Percentiles rank a stretch among this genome's conserved stretches.
These are phyloP conservation scores for Monilinia vaccinii-corymbosi DNA, from an alignment of 2,329 filamentous ascomycete genomes.

Conservation along the genomic window DNA sequence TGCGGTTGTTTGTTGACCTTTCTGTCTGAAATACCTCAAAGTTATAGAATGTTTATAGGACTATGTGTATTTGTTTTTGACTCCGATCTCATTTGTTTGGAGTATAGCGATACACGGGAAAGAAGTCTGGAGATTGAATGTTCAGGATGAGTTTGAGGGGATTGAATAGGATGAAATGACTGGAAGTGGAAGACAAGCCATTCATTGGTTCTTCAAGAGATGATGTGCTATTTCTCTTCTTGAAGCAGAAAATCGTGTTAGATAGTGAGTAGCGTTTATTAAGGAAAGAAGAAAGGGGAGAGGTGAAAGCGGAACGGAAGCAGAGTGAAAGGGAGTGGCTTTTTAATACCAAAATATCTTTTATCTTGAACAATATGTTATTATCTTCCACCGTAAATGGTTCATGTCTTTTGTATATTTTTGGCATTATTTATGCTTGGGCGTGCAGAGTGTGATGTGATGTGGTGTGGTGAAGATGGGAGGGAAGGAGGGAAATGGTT, in stretches of 20 bases:
- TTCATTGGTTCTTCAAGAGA: too few relatives aligned
- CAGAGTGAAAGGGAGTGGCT: too few relatives aligned
- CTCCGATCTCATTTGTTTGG: background rate
- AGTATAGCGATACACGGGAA: background rate
- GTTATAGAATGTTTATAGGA: slow-evolving; percentile 1
- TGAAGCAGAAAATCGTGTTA: too few relatives aligned
- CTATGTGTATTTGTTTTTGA: slow-evolving; percentile 1
- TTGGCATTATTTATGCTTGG: too few relatives aligned
- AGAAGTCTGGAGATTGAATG: background rate
- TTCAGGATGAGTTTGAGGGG: background rate
- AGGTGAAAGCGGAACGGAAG: background rate
- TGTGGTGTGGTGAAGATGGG: too few relatives aligned
- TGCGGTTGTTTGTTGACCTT: background rate
- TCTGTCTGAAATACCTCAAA: background rate
- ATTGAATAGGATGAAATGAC: background rate
- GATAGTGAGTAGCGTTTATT: background rate
- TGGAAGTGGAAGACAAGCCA: background rate
- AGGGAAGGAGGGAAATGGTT: too few relatives aligned
- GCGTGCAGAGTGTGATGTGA: too few relatives aligned
- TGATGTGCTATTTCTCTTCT: background rate
- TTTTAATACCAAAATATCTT: too few relatives aligned
- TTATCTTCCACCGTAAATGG: too few relatives aligned
- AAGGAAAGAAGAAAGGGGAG: background rate
- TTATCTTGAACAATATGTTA: too few relatives aligned
- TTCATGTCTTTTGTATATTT: too few relatives aligned